Evolutionary conservation across 1,284 basidiomycete genomes (phyloP).

Genomic region (Apiotrichum mycotoxinovorans): DNA sequence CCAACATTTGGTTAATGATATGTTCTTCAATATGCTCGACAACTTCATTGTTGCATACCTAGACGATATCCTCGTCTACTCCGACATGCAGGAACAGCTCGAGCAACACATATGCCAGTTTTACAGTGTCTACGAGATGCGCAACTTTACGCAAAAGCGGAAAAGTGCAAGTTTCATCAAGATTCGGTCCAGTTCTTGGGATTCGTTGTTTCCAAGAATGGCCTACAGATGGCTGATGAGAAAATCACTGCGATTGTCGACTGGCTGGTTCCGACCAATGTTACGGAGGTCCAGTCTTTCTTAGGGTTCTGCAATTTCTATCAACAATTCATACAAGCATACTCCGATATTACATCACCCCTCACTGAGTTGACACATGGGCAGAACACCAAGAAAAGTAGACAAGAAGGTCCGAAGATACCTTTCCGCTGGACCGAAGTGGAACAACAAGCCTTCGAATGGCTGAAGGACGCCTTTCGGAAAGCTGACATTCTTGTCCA

Average conservation of each 20-base stretch:
- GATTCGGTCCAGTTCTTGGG: slow-evolving; percentile 26
- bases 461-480: too few relatives aligned
- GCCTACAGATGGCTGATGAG: slow-evolving; percentile 46
- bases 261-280: too few relatives aligned
- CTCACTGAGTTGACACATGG: too few relatives aligned
- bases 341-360: too few relatives aligned
- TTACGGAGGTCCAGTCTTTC: slow-evolving; percentile 41
- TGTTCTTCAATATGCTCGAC: slow-evolving; percentile 34
- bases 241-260: background rate
- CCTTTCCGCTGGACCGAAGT: too few relatives aligned
- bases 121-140: slow-evolving; percentile 43
- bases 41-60: slow-evolving; percentile 39
- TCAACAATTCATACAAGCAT: slow-evolving; percentile 44
- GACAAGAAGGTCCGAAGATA: too few relatives aligned
- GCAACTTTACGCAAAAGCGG: slow-evolving; percentile 45
- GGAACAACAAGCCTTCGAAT: too few relatives aligned
- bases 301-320: slow-evolving; percentile 51
- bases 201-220: slow-evolving; percentile 15
- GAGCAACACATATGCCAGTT: slow-evolving; percentile 35
- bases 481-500: too few relatives aligned
- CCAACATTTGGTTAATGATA: slow-evolving; percentile 40
- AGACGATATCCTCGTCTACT: slow-evolving; percentile 51
- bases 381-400: too few relatives aligned
- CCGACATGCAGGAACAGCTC: slow-evolving; percentile 50
- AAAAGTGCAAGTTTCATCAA: slow-evolving; percentile 51